These are phyloP conservation scores for Amorphotheca resinae DNA, from an alignment of 495 filamentous ascomycete genomes.

Conservation along the genomic window DNA sequence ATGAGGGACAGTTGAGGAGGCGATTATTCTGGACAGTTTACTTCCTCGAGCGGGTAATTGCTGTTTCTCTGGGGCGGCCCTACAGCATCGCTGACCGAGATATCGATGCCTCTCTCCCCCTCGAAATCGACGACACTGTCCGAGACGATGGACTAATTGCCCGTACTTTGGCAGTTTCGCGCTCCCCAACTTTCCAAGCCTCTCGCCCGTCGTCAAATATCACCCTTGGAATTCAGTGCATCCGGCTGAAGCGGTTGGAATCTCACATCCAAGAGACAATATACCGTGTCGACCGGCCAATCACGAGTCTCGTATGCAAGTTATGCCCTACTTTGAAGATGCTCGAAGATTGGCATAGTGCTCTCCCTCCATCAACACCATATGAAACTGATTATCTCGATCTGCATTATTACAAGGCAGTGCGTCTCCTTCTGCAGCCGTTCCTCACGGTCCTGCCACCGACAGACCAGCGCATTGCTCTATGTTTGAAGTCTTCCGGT, in stretches of 20 bases:
- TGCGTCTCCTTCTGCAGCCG: conserved; percentile 39
- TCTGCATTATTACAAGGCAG: conserved; percentile 39
- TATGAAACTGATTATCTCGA: conserved; percentile 36
- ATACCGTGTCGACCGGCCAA: conserved; percentile 38
- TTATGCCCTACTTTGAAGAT: conserved; percentile 37
- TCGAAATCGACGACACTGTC: conserved; percentile 31
- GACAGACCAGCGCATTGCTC: conserved; percentile 36
- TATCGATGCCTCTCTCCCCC: conserved; percentile 38
- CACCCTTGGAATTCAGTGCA: conserved; percentile 37
- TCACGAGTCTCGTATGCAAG: conserved; percentile 33
- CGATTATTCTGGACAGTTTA: conserved; percentile 43
- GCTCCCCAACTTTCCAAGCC: conserved; percentile 22
- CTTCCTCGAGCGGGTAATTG: conserved; percentile 37
- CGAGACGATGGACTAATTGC: conserved; percentile 26
- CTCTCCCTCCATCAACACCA: conserved; percentile 28
- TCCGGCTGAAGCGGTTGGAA: conserved; percentile 38
- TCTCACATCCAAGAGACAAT: conserved; percentile 42
- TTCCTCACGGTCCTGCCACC: conserved; percentile 37
- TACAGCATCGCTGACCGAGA: conserved; percentile 40
- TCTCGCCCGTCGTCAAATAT: conserved; percentile 23
- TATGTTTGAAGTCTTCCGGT: conserved; percentile 37
- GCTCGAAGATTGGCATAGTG: conserved; percentile 39
- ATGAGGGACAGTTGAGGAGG: conserved; percentile 35
- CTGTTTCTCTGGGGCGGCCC: conserved; percentile 38
- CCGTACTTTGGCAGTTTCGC: conserved; percentile 24